A percentile compares a stretch with the other conserved stretches of the same genome.
phyloP scores from a whole-genome alignment of 2,329 filamentous ascomycete species.

The Penicillium carneum region DNA sequence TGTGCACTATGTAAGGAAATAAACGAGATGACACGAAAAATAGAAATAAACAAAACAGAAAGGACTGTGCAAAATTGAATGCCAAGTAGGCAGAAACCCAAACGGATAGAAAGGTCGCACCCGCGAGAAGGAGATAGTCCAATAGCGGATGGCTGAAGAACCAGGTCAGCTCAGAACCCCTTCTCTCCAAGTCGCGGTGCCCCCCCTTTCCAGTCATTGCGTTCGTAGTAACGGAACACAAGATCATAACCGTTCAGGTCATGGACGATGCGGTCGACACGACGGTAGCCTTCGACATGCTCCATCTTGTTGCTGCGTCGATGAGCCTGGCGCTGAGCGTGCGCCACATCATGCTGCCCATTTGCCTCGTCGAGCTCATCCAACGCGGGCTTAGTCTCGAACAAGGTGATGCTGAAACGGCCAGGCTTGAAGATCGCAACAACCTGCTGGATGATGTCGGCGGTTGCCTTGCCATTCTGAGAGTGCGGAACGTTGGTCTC shows the following conservation, averaged over 20 bases:
- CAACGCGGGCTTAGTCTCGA: conserved; percentile 77
- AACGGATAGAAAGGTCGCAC: conserved; percentile 27
- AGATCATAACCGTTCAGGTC: conserved; percentile 97
- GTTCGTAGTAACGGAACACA: conserved; percentile 94
- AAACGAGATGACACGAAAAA: conserved; percentile 24
- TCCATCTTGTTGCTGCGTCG: conserved; percentile 69
- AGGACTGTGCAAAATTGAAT: conserved; percentile 12
- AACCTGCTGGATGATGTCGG: conserved; percentile 90
- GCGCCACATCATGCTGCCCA: conserved; percentile 46
- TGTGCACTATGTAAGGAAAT: conserved; percentile 33
- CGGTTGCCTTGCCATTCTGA: conserved; percentile 85
- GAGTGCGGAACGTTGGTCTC: conserved; percentile 95
- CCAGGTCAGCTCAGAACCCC: conserved; percentile 27
- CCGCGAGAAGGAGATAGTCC: conserved; percentile 13
- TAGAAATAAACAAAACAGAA: conserved; percentile 15
- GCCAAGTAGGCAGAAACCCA: conserved; percentile 14
- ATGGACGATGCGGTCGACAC: conserved; percentile 93
- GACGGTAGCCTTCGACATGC: conserved; percentile 80
- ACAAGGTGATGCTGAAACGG: conserved; percentile 95
- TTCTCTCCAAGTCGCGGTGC: conserved; percentile 68
- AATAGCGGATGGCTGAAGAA: conserved; percentile 1
- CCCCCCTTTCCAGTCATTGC: conserved; percentile 77
- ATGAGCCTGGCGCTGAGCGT: conserved; percentile 53
- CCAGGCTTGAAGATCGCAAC: conserved; percentile 95
- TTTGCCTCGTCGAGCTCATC: conserved; percentile 47